Percentiles rank a stretch among this genome's conserved stretches.
phyloP scores from a whole-genome alignment of 495 filamentous ascomycete species.

The Achaetomiella virescens region DNA sequence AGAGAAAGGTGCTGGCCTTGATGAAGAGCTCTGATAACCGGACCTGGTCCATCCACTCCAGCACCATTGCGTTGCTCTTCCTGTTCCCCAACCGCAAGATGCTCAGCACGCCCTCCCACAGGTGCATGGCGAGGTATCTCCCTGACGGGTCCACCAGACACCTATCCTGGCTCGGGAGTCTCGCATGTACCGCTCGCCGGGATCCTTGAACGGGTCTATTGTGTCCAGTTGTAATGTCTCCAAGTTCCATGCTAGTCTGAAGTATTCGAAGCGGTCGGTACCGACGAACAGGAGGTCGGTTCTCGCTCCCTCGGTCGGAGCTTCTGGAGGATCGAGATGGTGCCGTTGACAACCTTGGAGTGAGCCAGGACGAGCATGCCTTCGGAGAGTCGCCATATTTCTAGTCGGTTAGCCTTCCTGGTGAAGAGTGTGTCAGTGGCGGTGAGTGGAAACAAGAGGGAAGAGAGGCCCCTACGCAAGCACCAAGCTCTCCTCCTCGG shows the following conservation, averaged over 20 bases:
- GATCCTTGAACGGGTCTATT: conserved; percentile 57
- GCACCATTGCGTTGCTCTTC: conserved; percentile 47
- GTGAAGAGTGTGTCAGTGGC: not conserved
- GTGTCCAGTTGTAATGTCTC: conserved; percentile 57
- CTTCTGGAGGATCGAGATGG: conserved; percentile 77
- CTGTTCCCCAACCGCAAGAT: conserved; percentile 53
- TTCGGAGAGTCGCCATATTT: conserved; percentile 60
- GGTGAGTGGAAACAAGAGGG: conserved; percentile 7
- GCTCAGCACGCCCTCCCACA: conserved; percentile 84
- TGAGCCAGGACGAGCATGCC: conserved; percentile 43
- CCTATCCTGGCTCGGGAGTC: conserved; percentile 66
- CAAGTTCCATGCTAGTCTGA: conserved; percentile 78
- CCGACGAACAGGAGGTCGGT: conserved; percentile 91
- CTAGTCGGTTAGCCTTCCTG: conserved; percentile 88
- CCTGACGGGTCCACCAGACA: conserved; percentile 80
- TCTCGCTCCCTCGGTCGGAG: conserved; percentile 62
- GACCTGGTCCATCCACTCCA: conserved; percentile 65
- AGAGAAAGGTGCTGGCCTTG: conserved; percentile 71
- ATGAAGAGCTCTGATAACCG: conserved; percentile 85
- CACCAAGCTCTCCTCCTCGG: conserved; percentile 73
- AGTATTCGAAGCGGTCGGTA: conserved; percentile 83
- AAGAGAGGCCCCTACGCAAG: conserved; percentile 60
- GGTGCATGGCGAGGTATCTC: conserved; percentile 72
- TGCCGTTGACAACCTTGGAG: conserved; percentile 69
- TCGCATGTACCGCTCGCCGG: conserved; percentile 71